Percentiles rank a stretch among this genome's conserved stretches.
phyloP scores from a whole-genome alignment of 371 early-diverging fungal species.

The Thermomucor indicae-seudaticae region DNA sequence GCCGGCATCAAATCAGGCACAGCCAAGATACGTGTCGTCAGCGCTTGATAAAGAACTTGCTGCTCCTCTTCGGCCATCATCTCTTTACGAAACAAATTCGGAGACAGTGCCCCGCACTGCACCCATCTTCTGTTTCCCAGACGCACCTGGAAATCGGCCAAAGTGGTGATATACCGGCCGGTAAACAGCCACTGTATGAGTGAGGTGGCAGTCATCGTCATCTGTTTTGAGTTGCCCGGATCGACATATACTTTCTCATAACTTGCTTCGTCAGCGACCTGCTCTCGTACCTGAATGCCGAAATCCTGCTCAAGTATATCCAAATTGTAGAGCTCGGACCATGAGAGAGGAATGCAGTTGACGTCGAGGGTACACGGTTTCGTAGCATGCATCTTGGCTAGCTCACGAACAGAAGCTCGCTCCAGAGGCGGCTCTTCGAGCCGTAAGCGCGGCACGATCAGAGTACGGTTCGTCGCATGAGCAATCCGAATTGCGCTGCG shows the following conservation, averaged over 20 bases:
- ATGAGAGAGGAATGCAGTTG: conserved; percentile 12
- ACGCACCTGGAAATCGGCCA: no score
- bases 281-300: conserved; percentile 9
- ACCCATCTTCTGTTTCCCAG: background rate
- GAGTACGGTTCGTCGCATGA: conserved; percentile 26
- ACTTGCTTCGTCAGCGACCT: background rate
- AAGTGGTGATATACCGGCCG: no score
- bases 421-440: no score
- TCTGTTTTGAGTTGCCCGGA: no score
- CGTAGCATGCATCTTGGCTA: no score
- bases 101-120: background rate
- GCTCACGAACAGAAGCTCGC: no score
- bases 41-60: background rate
- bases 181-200: no score
- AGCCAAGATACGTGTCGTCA: background rate
- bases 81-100: background rate
- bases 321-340: conserved; percentile 12
- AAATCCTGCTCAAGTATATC: background rate
- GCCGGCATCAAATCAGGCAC: conserved; percentile 7
- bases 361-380: conserved; percentile 6
- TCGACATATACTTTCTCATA: no score
- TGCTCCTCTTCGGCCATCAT: background rate
- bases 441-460: conserved; percentile 21
- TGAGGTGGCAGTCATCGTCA: no score
- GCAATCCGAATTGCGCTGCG: conserved; percentile 27